Percentiles rank a stretch among this genome's conserved stretches.
These are phyloP conservation scores for Diaporthe citri DNA, from an alignment of 2,329 filamentous ascomycete species.

Conservation along the genomic window DNA sequence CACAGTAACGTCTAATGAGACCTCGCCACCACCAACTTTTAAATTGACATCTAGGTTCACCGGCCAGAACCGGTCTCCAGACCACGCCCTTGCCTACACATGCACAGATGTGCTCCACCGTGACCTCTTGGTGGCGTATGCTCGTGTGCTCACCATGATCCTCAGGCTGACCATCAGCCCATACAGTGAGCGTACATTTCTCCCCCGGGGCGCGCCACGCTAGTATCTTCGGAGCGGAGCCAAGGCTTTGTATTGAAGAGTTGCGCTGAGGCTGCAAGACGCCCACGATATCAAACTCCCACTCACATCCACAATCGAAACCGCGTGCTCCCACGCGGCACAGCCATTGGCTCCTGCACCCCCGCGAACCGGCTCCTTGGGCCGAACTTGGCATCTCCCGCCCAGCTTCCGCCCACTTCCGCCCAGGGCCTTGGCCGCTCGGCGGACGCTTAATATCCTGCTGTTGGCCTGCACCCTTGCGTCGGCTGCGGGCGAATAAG, in stretches of 20 bases:
- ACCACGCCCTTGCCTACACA: neutral
- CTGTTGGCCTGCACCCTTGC: neutral
- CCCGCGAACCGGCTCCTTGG: neutral
- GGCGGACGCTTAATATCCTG: slow-evolving; percentile 15
- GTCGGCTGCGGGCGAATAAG: neutral
- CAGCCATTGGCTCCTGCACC: neutral
- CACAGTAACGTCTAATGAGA: no score
- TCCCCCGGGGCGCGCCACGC: slow-evolving; percentile 46
- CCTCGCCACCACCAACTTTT: neutral
- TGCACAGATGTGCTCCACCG: neutral
- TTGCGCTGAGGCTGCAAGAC: slow-evolving; percentile 4
- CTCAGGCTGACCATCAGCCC: slow-evolving; percentile 18
- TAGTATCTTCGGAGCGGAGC: slow-evolving; percentile 43
- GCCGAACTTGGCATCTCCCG: slow-evolving; percentile 28
- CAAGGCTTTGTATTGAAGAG: slow-evolving; percentile 23
- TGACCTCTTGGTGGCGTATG: neutral
- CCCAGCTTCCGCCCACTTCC: slow-evolving; percentile 21
- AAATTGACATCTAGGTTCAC: neutral
- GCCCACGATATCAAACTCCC: neutral
- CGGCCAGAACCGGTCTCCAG: neutral
- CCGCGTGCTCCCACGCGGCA: neutral
- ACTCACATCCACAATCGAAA: neutral
- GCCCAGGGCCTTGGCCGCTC: slow-evolving; percentile 16
- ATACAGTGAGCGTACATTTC: neutral
- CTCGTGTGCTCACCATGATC: slow-evolving; percentile 1